A percentile compares a stretch with the other conserved stretches of the same genome.
Evolutionary conservation across 495 filamentous ascomycete species (phyloP).

Genomic region (Xylaria sp.): DNA sequence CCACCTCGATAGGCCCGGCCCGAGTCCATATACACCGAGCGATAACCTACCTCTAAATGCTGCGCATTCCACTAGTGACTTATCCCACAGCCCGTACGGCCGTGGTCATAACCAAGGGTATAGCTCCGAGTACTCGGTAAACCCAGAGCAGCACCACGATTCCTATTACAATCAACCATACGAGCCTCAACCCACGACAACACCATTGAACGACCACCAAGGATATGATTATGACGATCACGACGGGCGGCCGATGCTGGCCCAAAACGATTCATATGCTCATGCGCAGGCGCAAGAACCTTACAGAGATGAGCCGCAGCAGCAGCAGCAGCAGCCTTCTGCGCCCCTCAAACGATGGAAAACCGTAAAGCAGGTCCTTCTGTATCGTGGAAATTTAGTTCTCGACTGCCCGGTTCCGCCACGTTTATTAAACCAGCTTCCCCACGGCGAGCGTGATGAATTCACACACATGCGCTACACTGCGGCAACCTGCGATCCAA

Average conservation of each 20-base stretch:
- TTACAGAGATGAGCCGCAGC: conserved; percentile 56
- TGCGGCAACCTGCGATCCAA: conserved; percentile 94
- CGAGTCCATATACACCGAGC: conserved; percentile 59
- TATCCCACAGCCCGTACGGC: conserved; percentile 67
- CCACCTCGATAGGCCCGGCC: conserved; percentile 65
- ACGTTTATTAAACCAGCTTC: conserved; percentile 81
- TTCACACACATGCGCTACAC: conserved; percentile 99
- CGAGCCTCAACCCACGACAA: conserved; percentile 61
- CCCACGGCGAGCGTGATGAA: conserved; percentile 91
- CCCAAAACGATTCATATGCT: conserved; percentile 53
- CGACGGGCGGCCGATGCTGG: conserved; percentile 58
- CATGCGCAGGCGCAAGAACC: conserved; percentile 47
- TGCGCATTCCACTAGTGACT: conserved; percentile 80
- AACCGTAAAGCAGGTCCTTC: conserved; percentile 95
- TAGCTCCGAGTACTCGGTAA: conserved; percentile 72
- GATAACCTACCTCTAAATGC: conserved; percentile 44
- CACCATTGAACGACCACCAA: conserved; percentile 60
- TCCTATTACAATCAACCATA: conserved; percentile 86
- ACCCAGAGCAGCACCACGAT: conserved; percentile 85
- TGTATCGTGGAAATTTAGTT: conserved; percentile 97
- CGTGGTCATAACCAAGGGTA: conserved; percentile 70
- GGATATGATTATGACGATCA: conserved; percentile 58
- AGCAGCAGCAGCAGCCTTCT: conserved; percentile 61
- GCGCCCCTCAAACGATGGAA: conserved; percentile 88
- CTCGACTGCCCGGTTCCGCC: conserved; percentile 97